Base-by-base conservation (phyloP, 202 grass and related monocot genomes). In the Miscanthus sacchariflorus region DNA sequence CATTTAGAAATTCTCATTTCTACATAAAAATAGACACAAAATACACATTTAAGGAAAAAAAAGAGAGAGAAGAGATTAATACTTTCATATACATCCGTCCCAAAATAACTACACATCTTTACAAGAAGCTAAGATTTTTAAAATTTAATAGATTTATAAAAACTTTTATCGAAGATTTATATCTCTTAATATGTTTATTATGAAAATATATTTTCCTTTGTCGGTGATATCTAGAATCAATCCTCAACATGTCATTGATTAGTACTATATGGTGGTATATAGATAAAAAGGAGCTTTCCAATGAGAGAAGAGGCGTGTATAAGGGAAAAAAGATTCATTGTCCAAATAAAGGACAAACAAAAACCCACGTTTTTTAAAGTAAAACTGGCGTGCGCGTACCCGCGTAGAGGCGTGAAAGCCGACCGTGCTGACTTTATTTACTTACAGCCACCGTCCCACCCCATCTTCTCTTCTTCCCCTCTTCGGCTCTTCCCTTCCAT, bases 401-500 rank as follows among this genome's bases (percentile, higher is more conserved):
- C 28, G 28, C 28, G 36, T 38, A 13, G 76, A 83, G 61, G 4
- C 50, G 73, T 78, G 73, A 17, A 18, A 63, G 58, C 58, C 3
- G 74, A 80, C 21, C 28, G 13, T 36, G 69, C 84, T 35, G 80
- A 80, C 35, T 87, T 82, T 38, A 38, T 82, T 77, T 42, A 40
- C 65, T 77, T 42, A 40, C 65, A 67, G 50, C 18, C 73, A 79
- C 33, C 43, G 30, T 15, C 83, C 49, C 9, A 25, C 38, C 49
- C 15, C 72, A 19, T 13, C 61, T 5, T 25, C 15, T 68, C 36
- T 44, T 13, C 70, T 15, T 68, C 59, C 64, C 7, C n/a, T 66
- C 63, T 82, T 61, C 21, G 56, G 1, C 48, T 13, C 77, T 68
- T 6, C 44, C 10, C 44, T 45, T 45, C 46, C 10, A 24, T 35